Conservation (phyloP, 1,284 basidiomycete genomes). For the Ganoderma sinense region DNA sequence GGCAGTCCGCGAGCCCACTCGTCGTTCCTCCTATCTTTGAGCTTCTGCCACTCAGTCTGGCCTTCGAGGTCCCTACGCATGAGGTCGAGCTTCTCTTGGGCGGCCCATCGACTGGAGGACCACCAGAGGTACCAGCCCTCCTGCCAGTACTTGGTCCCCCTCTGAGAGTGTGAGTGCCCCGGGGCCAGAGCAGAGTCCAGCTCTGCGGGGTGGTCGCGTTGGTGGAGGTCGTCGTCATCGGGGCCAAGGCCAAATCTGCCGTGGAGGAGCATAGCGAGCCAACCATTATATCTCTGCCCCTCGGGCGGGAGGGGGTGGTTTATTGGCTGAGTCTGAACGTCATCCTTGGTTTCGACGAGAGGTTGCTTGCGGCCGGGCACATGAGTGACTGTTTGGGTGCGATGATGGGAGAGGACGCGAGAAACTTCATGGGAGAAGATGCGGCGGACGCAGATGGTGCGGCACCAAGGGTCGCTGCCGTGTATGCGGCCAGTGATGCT, state of each 20-base stretch:
- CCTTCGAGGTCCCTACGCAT: slow-evolving; percentile 64
- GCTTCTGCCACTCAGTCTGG: slow-evolving; percentile 52
- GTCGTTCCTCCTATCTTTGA: slow-evolving; percentile 51
- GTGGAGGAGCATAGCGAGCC: slow-evolving; percentile 27
- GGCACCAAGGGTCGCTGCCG: slow-evolving; percentile 64
- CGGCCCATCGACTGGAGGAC: slow-evolving; percentile 57
- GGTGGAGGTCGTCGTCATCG: slow-evolving; percentile 11
- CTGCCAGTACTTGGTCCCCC: slow-evolving; percentile 55
- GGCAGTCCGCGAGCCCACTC: slow-evolving; percentile 44
- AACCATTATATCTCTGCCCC: slow-evolving; percentile 53
- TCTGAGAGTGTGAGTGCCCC: slow-evolving; percentile 44
- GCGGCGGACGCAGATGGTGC: slow-evolving; percentile 73
- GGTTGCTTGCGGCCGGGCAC: slow-evolving; percentile 18
- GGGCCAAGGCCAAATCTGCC: slow-evolving; percentile 6
- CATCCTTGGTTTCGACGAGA: slow-evolving; percentile 16
- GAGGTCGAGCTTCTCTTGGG: slow-evolving; percentile 61
- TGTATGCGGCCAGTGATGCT: slow-evolving; percentile 64
- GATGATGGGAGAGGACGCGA: slow-evolving; percentile 53
- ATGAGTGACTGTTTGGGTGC: slow-evolving; percentile 25
- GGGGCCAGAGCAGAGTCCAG: slow-evolving; percentile 7
- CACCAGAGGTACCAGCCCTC: slow-evolving; percentile 81
- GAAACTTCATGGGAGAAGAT: slow-evolving; percentile 77
- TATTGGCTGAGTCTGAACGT: slow-evolving; percentile 45
- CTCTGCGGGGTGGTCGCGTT: slow-evolving; percentile 20
- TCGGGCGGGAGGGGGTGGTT: slow-evolving; percentile 68